phyloP scores from a whole-genome alignment of 805 yeast genomes.

The Wickerhamiella brachini region DNA sequence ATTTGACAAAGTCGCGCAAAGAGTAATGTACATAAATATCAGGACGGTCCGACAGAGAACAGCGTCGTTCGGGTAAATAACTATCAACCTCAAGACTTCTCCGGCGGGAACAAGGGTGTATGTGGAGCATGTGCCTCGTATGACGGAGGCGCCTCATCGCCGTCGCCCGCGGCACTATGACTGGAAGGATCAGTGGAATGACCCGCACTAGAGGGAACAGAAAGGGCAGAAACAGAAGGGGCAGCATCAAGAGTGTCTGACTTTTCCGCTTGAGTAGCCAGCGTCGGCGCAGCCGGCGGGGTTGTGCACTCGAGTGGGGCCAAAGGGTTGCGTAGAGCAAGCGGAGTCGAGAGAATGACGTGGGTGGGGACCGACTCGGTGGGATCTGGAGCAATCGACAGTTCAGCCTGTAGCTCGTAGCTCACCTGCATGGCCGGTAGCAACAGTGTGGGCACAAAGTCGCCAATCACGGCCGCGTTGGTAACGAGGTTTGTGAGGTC shows the following conservation, averaged over 20 bases:
- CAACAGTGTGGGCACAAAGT: not conserved
- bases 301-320: no score
- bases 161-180: not conserved
- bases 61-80: no score
- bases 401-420: constrained; percentile 2
- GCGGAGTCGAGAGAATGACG: not conserved
- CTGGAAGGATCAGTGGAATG: not conserved
- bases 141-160: not conserved
- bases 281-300: no score
- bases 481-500: not conserved
- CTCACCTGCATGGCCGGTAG: constrained; percentile 1
- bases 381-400: constrained; percentile 1
- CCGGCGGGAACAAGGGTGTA: not conserved
- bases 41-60: no score
- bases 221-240: not conserved
- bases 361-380: not conserved
- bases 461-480: not conserved
- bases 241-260: not conserved
- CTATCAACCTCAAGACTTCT: not conserved
- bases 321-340: not conserved
- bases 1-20: constrained; percentile 1
- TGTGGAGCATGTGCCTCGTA: not conserved
- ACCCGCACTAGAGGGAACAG: not conserved
- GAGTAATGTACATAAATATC: constrained; percentile 1
- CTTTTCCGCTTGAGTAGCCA: no score